Conservation (phyloP, 2,329 filamentous ascomycete genomes). For the Exserohilum turcica region DNA sequence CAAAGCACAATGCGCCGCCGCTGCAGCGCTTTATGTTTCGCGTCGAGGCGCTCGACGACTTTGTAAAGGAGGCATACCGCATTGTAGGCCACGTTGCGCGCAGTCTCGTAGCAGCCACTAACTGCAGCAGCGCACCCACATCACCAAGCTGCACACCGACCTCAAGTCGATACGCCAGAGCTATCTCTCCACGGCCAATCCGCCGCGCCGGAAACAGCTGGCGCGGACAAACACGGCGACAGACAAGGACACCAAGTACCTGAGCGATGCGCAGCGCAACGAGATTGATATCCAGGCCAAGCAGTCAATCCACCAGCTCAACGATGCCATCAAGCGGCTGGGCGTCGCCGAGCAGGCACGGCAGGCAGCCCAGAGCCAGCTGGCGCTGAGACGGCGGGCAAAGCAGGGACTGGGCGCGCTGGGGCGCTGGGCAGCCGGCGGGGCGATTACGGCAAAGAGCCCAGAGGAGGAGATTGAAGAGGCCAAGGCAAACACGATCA, state of each 20-base stretch:
- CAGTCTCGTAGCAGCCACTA: slow-evolving; percentile 27
- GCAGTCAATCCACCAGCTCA: slow-evolving; percentile 81
- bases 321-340: slow-evolving; percentile 77
- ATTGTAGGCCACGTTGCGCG: slow-evolving; percentile 66
- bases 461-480: slow-evolving; percentile 75
- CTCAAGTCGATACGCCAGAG: slow-evolving; percentile 83
- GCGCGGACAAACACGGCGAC: slow-evolving; percentile 44
- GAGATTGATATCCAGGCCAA: slow-evolving; percentile 88
- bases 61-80: slow-evolving; percentile 90
- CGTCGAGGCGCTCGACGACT: slow-evolving; percentile 69
- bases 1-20: slow-evolving; percentile 60
- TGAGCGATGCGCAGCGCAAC: slow-evolving; percentile 83
- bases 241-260: slow-evolving; percentile 58
- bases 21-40: slow-evolving; percentile 53
- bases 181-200: slow-evolving; percentile 82
- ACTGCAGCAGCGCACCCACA: slow-evolving; percentile 74
- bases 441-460: slow-evolving; percentile 57
- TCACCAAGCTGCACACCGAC: slow-evolving; percentile 77
- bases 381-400: slow-evolving; percentile 73
- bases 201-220: slow-evolving; percentile 59
- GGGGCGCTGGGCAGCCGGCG: slow-evolving; percentile 71
- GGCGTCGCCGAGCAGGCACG: slow-evolving; percentile 82
- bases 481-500: slow-evolving; percentile 67
- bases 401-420: slow-evolving; percentile 65
- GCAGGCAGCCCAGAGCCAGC: slow-evolving; percentile 71